phyloP scores from a whole-genome alignment of 1,139 yeast genomes.

The Hemisphaericaspora xylanilytica region DNA sequence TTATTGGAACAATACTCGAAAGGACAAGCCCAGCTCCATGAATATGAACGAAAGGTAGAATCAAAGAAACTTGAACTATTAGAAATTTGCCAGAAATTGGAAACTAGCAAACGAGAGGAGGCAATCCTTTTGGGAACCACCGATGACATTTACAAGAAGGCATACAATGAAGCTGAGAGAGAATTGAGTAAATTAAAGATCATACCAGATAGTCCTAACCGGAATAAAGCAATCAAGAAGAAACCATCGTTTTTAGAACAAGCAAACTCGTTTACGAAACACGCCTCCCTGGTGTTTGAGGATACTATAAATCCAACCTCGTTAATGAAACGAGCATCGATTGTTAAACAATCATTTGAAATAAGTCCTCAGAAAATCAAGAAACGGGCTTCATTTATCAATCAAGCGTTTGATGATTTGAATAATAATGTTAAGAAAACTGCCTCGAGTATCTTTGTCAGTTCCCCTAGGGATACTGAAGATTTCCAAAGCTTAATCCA shows the following conservation, averaged over 20 bases:
- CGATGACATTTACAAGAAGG: constrained; percentile 12
- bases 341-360: constrained; percentile 2
- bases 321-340: not conserved
- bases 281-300: constrained; percentile 7
- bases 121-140: constrained; percentile 6
- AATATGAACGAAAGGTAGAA: constrained; percentile 24
- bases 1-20: constrained; percentile 15
- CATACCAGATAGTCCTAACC: constrained; percentile 1
- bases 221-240: constrained; percentile 3
- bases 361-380: constrained; percentile 4
- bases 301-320: constrained; percentile 2
- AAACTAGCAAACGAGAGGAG: constrained; percentile 12
- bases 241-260: constrained; percentile 1
- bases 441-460: constrained; percentile 12
- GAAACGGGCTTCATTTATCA: constrained; percentile 10
- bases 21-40: constrained; percentile 26
- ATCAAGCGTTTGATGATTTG: constrained; percentile 10
- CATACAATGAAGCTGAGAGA: constrained; percentile 11
- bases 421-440: constrained; percentile 7
- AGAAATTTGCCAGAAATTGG: constrained; percentile 25
- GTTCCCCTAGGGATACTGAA: constrained; percentile 3
- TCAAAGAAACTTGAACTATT: constrained; percentile 27
- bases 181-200: constrained; percentile 10
- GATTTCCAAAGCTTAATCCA: constrained; percentile 8
- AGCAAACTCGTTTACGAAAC: constrained; percentile 6